Base-by-base conservation (phyloP, 306 rosid species). In the Sicyos baderoa region DNA sequence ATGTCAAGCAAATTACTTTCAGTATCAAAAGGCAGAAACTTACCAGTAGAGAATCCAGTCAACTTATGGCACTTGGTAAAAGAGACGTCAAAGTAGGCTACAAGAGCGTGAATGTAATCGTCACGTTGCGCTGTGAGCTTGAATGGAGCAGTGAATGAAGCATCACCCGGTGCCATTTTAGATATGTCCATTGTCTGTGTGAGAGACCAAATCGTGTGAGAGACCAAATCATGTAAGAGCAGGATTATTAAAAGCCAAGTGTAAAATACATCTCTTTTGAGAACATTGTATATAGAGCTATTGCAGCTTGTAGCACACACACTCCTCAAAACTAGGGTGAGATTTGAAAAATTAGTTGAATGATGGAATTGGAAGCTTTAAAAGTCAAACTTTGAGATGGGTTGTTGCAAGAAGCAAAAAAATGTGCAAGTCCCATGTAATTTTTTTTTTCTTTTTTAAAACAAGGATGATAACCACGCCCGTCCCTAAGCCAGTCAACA, bases 1-100 rank as follows among this genome's bases (percentile, higher is more conserved):
- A 37, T 37, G 44, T 37, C 44, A 37, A 5, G 44, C 8, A 37
- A 37, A 37, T 37, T 37, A 37, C 44, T 37, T 5, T 37, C 44
- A 37, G 44, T 7, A 37, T 37, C 8, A 37, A 5, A 7, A 35
- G 32, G 21, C 11, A 55, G 78, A 72, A 67, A 75, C 13, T 25
- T 73, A 93, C 99, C 97, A 77, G 99, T 94, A 15, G 99, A 90
- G 88, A 94, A 94, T 76, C 99, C 97, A 78, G 80, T 91, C 77
- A 90, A 75, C 78, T 94, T 94, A 70, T 94, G 99, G 77, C 99
- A 94, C 79, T 76, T 85, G 9, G 97, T 90, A 62, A 94, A 94
- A 32, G 97, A 77, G 29, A 94, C 99, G 63, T 94, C 99, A 67
- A 94, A 94, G 83, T 94, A 88, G 56, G 99, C 97, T 56, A 94